A percentile compares a stretch with the other conserved stretches of the same genome.
These are phyloP conservation scores for Penicillium freii DNA, from an alignment of 2,329 filamentous ascomycete genomes.

Conservation along the genomic window DNA sequence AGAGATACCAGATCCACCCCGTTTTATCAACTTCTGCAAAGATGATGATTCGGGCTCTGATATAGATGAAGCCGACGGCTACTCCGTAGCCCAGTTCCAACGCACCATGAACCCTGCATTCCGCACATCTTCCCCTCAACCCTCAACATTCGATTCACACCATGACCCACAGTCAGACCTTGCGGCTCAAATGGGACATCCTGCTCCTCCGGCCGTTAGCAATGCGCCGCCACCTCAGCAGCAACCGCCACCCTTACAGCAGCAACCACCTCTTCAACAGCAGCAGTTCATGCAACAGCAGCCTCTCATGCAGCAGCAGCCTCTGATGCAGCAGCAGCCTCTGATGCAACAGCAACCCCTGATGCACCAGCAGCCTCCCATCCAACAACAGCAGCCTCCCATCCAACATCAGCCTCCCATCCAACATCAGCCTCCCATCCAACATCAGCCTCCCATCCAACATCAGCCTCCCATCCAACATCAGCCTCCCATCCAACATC, in stretches of 20 bases:
- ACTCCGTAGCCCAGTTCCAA: conserved; percentile 94
- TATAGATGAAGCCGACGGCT: conserved; percentile 86
- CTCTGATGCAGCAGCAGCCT: conserved; percentile 36
- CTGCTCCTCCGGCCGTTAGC: conserved; percentile 48
- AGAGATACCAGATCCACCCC: conserved; percentile 94
- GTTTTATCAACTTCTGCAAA: conserved; percentile 97
- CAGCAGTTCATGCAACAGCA: conserved; percentile 18
- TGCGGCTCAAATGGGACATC: conserved; percentile 66
- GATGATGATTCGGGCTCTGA: conserved; percentile 81
- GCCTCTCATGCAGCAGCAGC: conserved; percentile 35
- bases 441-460: conserved; percentile 10
- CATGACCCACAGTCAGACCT: conserved; percentile 78
- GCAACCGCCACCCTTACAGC: conserved; percentile 26
- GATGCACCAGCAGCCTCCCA: not conserved
- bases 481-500: not conserved
- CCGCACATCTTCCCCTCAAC: conserved; percentile 91
- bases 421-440: not conserved
- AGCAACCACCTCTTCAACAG: conserved; percentile 19
- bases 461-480: conserved; percentile 17
- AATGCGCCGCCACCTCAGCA: conserved; percentile 54
- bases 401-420: not conserved
- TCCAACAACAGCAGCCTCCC: not conserved
- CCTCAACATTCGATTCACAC: conserved; percentile 87
- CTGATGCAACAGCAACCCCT: conserved; percentile 21
- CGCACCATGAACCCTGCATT: conserved; percentile 94